phyloP scores from a whole-genome alignment of 202 grass and related monocot species.

The Alloteropsis angusta region DNA sequence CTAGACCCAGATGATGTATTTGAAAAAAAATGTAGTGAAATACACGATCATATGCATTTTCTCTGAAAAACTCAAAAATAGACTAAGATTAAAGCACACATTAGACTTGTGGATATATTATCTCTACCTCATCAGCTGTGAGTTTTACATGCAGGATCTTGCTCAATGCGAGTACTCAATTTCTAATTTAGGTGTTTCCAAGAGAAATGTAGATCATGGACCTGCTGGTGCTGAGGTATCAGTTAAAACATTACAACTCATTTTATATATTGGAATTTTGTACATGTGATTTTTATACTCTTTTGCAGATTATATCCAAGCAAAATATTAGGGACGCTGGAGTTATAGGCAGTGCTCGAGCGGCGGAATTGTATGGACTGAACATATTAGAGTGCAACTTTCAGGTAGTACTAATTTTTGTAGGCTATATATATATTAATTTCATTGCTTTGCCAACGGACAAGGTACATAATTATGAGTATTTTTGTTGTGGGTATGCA shows the following conservation, averaged over 20 bases:
- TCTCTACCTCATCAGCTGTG: not conserved
- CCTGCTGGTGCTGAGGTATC: slow-evolving; percentile 46
- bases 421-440: not conserved
- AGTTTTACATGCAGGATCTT: slow-evolving; percentile 37
- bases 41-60: not conserved
- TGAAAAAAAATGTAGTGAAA: not conserved
- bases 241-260: not conserved
- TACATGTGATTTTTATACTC: not conserved
- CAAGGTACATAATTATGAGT: not conserved
- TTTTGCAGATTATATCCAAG: slow-evolving; percentile 38
- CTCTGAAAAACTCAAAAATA: not conserved
- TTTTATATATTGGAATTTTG: not conserved
- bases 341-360: slow-evolving; percentile 43
- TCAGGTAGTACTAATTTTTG: slow-evolving; percentile 22
- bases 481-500: not conserved
- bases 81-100: not conserved
- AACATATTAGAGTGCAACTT: slow-evolving; percentile 41
- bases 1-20: not conserved
- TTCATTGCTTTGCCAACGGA: not conserved
- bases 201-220: slow-evolving; percentile 41
- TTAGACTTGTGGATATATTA: not conserved
- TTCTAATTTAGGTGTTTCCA: slow-evolving; percentile 28
- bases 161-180: slow-evolving; percentile 44
- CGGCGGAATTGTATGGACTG: slow-evolving; percentile 42
- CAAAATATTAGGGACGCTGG: slow-evolving; percentile 40